Conservation (phyloP, 2,329 filamentous ascomycete species). For the Hyphodiscus sp. region DNA sequence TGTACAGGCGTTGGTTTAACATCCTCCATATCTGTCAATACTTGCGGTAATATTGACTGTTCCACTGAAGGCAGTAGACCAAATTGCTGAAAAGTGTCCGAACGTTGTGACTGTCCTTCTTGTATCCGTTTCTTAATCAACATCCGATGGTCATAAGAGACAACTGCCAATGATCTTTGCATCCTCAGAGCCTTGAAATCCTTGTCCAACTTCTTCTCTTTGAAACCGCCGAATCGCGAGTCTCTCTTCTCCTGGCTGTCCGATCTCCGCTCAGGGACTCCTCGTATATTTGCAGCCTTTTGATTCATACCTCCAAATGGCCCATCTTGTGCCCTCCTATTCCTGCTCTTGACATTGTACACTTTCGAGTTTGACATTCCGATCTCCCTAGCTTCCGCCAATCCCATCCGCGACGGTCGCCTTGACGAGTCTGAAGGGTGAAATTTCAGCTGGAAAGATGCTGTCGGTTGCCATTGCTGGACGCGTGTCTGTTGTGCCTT, state of each 20-base stretch:
- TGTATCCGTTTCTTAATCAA: constrained; percentile 49
- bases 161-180: constrained; percentile 70
- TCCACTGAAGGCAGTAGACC: constrained; percentile 65
- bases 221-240: constrained; percentile 1
- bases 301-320: constrained; percentile 56
- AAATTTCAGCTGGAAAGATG: constrained; percentile 15
- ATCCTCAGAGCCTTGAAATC: constrained; percentile 79
- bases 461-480: constrained; percentile 19
- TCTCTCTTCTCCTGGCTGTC: constrained; percentile 11
- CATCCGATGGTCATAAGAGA: constrained; percentile 65
- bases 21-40: constrained; percentile 66
- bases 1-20: constrained; percentile 84
- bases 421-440: constrained; percentile 12
- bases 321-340: constrained; percentile 38
- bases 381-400: constrained; percentile 21
- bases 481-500: constrained; percentile 32
- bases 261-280: constrained; percentile 32
- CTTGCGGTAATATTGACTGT: constrained; percentile 65
- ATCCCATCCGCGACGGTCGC: constrained; percentile 24
- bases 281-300: constrained; percentile 39
- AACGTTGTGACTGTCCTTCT: constrained; percentile 32
- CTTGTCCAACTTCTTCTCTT: constrained; percentile 31
- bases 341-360: constrained; percentile 21
- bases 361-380: constrained; percentile 7
- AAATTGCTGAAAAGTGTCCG: constrained; percentile 78